Conservation (phyloP, 495 filamentous ascomycete species). For the Xylaria venustula region DNA sequence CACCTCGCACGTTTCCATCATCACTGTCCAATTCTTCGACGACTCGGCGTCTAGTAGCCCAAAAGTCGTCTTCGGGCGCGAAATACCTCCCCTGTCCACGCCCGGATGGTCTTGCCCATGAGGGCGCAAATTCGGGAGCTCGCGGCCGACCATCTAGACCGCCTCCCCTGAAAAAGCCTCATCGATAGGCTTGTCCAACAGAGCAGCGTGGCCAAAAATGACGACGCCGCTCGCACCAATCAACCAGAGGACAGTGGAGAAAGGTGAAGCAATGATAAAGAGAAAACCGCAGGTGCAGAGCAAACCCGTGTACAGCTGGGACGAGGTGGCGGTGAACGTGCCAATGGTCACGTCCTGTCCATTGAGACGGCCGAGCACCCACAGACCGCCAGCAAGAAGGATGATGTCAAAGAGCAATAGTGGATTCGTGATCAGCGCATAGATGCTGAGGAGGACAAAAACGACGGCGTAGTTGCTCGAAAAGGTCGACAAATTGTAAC, state of each 20-base stretch:
- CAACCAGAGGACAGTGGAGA: slow-evolving; percentile 84
- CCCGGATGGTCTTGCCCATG: slow-evolving; percentile 97
- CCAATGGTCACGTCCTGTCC: slow-evolving; percentile 87
- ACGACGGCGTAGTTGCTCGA: slow-evolving; percentile 97
- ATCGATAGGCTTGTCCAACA: slow-evolving; percentile 99
- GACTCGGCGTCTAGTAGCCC: slow-evolving; percentile 43
- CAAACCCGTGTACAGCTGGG: slow-evolving; percentile 90
- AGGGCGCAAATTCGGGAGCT: slow-evolving; percentile 94
- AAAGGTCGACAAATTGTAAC: slow-evolving; percentile 96
- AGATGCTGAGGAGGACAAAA: slow-evolving; percentile 92
- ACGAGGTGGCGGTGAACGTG: slow-evolving; percentile 76
- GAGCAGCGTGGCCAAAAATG: slow-evolving; percentile 89
- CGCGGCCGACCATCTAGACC: slow-evolving; percentile 99
- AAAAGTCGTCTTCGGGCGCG: slow-evolving; percentile 50
- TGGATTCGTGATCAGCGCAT: slow-evolving; percentile 84
- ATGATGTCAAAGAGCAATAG: slow-evolving; percentile 86
- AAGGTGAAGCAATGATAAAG: slow-evolving; percentile 76
- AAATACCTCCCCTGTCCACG: slow-evolving; percentile 65
- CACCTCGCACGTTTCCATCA: slow-evolving; percentile 60
- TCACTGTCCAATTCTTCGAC: slow-evolving; percentile 74
- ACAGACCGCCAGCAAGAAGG: slow-evolving; percentile 81
- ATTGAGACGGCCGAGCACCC: slow-evolving; percentile 81
- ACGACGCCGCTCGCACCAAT: slow-evolving; percentile 89
- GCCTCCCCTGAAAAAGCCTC: slow-evolving; percentile 99
- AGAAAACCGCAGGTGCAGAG: slow-evolving; percentile 79